A percentile compares a stretch with the other conserved stretches of the same genome.
Conservation (phyloP, 768 basidiomycete genomes). For the Boletus edulis region DNA sequence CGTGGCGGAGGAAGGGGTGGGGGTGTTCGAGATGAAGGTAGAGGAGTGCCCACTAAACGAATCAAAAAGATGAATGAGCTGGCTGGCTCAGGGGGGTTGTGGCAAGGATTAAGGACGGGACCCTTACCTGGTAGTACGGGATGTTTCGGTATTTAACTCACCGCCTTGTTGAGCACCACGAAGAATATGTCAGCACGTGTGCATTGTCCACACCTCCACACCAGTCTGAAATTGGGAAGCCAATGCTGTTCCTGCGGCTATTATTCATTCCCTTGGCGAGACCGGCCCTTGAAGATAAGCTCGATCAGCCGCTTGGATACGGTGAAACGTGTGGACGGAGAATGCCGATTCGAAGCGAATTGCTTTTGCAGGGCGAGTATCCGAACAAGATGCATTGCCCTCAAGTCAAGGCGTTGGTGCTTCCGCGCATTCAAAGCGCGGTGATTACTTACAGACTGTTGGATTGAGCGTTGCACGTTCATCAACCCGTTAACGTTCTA, state of each 20-base stretch:
- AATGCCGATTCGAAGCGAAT: slow-evolving; percentile 6
- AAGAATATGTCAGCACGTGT: slow-evolving; percentile 8
- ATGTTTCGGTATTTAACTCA: slow-evolving; percentile 24
- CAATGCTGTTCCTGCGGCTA: slow-evolving; percentile 5
- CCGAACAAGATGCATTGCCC: too few species aligned
- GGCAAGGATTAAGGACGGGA: not conserved
- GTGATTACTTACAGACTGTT: slow-evolving; percentile 11
- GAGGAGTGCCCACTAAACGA: not conserved
- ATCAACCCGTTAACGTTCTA: not conserved
- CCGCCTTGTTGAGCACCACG: slow-evolving; percentile 4
- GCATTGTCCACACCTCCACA: slow-evolving; percentile 23
- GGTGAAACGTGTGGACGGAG: slow-evolving; percentile 14
- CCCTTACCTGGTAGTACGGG: not conserved
- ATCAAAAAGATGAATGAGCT: slow-evolving; percentile 5
- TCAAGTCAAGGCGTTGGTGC: not conserved
- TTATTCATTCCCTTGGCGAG: slow-evolving; percentile 3
- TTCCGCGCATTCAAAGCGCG: slow-evolving; percentile 1
- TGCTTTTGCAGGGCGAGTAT: not conserved
- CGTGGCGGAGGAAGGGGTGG: not conserved
- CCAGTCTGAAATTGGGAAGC: slow-evolving; percentile 11
- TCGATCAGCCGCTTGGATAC: slow-evolving; percentile 5
- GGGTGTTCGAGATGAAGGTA: not conserved
- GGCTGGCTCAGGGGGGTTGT: not conserved
- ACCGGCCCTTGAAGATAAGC: slow-evolving; percentile 1
- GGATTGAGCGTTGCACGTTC: slow-evolving; percentile 5